Evolutionary conservation across 2,329 filamentous ascomycete species (phyloP).

Genomic region (Chaetomium sp.): DNA sequence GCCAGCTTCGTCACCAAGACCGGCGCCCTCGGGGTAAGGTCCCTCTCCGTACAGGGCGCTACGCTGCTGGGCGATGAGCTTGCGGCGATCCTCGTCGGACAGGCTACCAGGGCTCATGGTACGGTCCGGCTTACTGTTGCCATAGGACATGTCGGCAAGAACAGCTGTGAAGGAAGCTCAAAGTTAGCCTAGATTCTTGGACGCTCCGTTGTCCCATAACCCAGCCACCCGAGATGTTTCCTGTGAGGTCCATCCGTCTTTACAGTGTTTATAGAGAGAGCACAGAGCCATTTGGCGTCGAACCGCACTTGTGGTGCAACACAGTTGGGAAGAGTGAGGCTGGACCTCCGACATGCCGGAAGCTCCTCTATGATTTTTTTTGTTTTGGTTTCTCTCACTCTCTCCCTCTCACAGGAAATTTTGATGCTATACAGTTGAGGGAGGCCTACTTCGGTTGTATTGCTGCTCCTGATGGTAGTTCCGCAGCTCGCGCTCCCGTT

Average conservation of each 20-base stretch:
- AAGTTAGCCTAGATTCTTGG: conserved; percentile 25
- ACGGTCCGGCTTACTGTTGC: conserved; percentile 70
- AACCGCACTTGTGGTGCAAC: conserved; percentile 29
- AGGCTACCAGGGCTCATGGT: conserved; percentile 75
- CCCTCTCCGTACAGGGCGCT: conserved; percentile 84
- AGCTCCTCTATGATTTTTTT: conserved; percentile 31
- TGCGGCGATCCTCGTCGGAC: conserved; percentile 93
- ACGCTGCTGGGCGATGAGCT: conserved; percentile 92
- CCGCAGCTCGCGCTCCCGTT: conserved; percentile 96
- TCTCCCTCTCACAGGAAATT: conserved; percentile 30
- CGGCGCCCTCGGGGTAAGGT: conserved; percentile 59
- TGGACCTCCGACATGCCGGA: conserved; percentile 24
- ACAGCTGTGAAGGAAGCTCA: conserved; percentile 41
- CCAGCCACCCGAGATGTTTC: conserved; percentile 9
- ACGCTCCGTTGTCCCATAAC: conserved; percentile 4
- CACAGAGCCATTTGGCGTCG: conserved; percentile 24
- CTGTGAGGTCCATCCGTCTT: conserved; percentile 16
- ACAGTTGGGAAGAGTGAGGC: conserved; percentile 26
- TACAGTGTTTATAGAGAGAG: conserved; percentile 21
- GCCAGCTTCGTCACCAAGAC: conserved; percentile 63
- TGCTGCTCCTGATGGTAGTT: conserved; percentile 99
- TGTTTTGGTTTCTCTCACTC: conserved; percentile 12
- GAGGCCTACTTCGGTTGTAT: conserved; percentile 97
- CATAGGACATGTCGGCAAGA: conserved; percentile 39
- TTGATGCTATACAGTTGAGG: conserved; percentile 65